Evolutionary conservation across 2,329 filamentous ascomycete species (phyloP).

Genomic region (Fusarium coffeatum): DNA sequence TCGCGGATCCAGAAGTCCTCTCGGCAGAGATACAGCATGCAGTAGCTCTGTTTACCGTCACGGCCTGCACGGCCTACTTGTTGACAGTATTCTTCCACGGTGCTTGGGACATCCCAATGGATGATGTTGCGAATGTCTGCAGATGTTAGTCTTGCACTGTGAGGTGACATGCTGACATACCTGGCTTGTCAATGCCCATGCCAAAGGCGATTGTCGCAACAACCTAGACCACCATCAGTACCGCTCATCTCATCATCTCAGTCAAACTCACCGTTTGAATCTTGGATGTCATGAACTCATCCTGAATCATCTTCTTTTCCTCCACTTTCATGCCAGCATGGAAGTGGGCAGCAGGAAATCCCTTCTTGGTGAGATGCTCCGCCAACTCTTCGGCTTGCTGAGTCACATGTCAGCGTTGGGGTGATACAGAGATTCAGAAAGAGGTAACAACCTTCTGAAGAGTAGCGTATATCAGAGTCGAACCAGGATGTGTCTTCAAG

Average conservation of each 20-base stretch:
- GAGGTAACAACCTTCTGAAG: conserved; percentile 57
- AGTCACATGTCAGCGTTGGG: conserved; percentile 3
- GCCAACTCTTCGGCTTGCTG: conserved; percentile 61
- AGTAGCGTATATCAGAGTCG: conserved; percentile 71
- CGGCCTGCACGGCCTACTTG: conserved; percentile 67
- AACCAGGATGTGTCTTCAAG: conserved; percentile 61
- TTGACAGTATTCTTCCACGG: conserved; percentile 68
- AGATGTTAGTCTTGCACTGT: neutral
- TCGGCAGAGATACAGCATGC: conserved; percentile 67
- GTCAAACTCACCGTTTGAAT: conserved; percentile 50
- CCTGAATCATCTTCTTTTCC: conserved; percentile 60
- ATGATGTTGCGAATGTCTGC: conserved; percentile 65
- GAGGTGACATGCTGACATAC: conserved; percentile 10
- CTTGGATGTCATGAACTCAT: conserved; percentile 61
- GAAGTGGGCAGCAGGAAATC: conserved; percentile 59
- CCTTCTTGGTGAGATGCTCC: conserved; percentile 49
- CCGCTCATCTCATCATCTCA: fast-evolving
- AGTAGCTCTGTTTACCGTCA: conserved; percentile 64
- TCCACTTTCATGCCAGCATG: conserved; percentile 63
- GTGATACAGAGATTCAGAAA: too few species aligned
- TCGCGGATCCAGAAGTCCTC: conserved; percentile 70
- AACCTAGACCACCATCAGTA: conserved; percentile 27
- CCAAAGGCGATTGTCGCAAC: conserved; percentile 68
- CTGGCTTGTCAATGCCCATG: conserved; percentile 68
- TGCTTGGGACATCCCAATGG: conserved; percentile 63